Conservation (phyloP, 441 rosid genomes). For the Arabidopsis hybrid region DNA sequence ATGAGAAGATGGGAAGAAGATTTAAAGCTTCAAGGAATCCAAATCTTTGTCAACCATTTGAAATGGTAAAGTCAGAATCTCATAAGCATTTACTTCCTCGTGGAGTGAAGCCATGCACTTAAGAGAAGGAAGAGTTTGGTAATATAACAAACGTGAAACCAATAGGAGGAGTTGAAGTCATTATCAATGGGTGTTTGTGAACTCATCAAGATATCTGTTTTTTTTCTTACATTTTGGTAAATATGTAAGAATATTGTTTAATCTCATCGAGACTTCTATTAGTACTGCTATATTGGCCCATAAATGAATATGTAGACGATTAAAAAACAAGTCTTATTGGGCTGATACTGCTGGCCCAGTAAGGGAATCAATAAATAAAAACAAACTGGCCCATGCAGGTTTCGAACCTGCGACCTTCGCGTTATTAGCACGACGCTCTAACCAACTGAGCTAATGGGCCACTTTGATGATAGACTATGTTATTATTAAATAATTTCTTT, state of each 20-base stretch:
- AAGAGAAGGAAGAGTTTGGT: conserved; percentile 16
- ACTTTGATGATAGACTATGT: too few relatives aligned
- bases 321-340: conserved; percentile 1
- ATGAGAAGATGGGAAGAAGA: conserved; percentile 74
- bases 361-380: too few relatives aligned
- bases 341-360: background rate
- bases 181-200: background rate
- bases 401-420: conserved; percentile 87
- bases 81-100: conserved; percentile 49
- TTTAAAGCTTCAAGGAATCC: conserved; percentile 87
- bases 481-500: too few relatives aligned
- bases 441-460: conserved; percentile 49
- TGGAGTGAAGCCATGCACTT: conserved; percentile 77
- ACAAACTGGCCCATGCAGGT: conserved; percentile 67
- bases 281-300: background rate
- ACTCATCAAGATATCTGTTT: background rate
- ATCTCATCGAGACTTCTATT: background rate
- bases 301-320: conserved; percentile 6
- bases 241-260: conserved; percentile 2
- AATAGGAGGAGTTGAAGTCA: conserved; percentile 7
- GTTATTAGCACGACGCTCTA: conserved; percentile 97
- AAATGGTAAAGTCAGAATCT: conserved; percentile 31
- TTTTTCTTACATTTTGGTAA: background rate
- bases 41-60: conserved; percentile 64
- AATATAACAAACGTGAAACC: conserved; percentile 10